Percentiles rank a stretch among this genome's conserved stretches.
Evolutionary conservation across 2,329 filamentous ascomycete species (phyloP).

Genomic region (Trichophyton equinum): DNA sequence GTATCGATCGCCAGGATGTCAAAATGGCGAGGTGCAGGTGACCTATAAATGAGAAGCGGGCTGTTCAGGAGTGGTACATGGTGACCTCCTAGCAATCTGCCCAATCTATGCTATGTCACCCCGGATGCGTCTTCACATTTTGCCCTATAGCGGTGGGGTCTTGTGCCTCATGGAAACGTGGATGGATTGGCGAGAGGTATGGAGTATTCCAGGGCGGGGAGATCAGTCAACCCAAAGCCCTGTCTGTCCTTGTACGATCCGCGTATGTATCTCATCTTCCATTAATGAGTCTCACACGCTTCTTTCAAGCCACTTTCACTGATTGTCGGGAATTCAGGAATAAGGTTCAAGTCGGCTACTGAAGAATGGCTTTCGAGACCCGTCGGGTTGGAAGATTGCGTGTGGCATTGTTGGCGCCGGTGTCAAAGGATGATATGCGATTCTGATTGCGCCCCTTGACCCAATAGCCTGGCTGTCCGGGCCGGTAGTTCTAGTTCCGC

Average conservation of each 20-base stretch:
- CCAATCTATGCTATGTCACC: not conserved
- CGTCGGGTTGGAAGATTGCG: not conserved
- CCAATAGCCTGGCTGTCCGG: not conserved
- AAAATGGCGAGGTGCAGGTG: not conserved
- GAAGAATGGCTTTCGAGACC: not conserved
- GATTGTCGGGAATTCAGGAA: not conserved
- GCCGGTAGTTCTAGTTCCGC: not conserved
- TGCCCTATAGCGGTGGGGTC: not conserved
- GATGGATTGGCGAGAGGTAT: not conserved
- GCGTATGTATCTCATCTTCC: not conserved
- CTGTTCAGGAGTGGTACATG: not conserved
- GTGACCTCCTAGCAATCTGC: not conserved
- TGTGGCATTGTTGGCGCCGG: not conserved
- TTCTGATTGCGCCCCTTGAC: not conserved
- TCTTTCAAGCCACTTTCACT: not conserved
- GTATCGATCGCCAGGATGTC: not conserved
- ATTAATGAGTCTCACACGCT: not conserved
- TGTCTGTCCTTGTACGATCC: not conserved
- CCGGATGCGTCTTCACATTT: not conserved
- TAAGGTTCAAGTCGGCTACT: not conserved
- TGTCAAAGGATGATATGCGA: conserved; percentile 1
- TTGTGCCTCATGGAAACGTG: not conserved
- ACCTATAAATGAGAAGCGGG: not conserved
- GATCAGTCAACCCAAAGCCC: not conserved
- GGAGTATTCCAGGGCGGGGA: not conserved